phyloP scores from a whole-genome alignment of 495 filamentous ascomycete genomes.

The Penicillium goetzii region DNA sequence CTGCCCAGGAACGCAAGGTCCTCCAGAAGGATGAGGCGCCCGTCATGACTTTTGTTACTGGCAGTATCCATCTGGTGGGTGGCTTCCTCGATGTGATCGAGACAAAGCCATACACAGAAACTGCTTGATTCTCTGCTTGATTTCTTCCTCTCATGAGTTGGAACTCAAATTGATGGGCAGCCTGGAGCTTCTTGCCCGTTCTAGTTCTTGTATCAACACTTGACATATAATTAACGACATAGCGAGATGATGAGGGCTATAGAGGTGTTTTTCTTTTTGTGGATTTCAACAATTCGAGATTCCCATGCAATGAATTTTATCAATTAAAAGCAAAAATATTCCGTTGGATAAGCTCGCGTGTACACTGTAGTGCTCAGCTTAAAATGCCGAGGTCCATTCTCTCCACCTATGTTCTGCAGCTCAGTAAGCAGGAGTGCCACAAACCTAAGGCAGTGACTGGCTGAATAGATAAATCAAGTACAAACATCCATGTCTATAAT shows the following conservation, averaged over 20 bases:
- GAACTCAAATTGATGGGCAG: conserved; percentile 12
- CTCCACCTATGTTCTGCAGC: neutral
- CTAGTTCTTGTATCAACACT: conserved; percentile 39
- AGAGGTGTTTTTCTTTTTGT: conserved; percentile 28
- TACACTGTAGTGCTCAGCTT: neutral
- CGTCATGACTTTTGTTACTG: conserved; percentile 68
- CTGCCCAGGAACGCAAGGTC: conserved; percentile 36
- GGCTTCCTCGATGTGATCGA: conserved; percentile 78
- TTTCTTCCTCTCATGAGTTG: neutral
- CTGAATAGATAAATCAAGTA: neutral
- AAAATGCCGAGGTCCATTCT: neutral
- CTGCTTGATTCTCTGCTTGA: conserved; percentile 14
- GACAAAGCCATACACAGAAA: conserved; percentile 43
- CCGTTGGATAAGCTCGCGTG: neutral
- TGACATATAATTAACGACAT: conserved; percentile 24
- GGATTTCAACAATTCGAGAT: conserved; percentile 38
- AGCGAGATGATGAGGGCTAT: conserved; percentile 18
- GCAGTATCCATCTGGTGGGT: conserved; percentile 88
- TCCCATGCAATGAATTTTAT: conserved; percentile 16
- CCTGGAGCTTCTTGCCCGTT: conserved; percentile 24
- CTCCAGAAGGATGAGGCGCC: conserved; percentile 41
- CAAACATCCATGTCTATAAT: neutral
- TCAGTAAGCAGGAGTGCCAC: neutral
- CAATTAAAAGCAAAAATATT: neutral
- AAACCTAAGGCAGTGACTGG: neutral